A percentile compares a stretch with the other conserved stretches of the same genome.
Conservation (phyloP, 306 rosid genomes). For the Trifolium fragiferum region DNA sequence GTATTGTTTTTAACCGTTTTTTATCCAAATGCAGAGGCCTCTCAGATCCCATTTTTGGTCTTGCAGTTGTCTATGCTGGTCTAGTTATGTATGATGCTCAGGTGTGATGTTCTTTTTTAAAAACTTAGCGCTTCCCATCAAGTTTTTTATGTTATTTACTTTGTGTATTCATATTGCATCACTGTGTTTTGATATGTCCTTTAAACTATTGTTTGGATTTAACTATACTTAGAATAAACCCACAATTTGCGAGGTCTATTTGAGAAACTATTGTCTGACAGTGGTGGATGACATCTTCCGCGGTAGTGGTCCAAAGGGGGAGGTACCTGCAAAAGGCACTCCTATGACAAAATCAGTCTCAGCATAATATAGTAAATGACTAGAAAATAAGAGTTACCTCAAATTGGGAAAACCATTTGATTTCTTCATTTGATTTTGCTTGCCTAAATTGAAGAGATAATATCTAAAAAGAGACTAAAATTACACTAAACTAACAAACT, state of each 20-base stretch:
- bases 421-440: no score
- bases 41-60: slow-evolving; percentile 86
- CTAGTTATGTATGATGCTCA: slow-evolving; percentile 96
- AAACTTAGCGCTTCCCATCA: slow-evolving; percentile 36
- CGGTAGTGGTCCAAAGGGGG: no score
- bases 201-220: background rate
- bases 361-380: no score
- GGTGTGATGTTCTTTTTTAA: slow-evolving; percentile 55
- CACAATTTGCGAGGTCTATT: background rate
- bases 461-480: no score
- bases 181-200: slow-evolving; percentile 4
- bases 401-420: no score
- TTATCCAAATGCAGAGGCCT: slow-evolving; percentile 72
- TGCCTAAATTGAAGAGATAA: no score
- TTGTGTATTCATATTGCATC: background rate
- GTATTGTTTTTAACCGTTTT: slow-evolving; percentile 35
- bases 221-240: slow-evolving; percentile 1
- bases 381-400: no score
- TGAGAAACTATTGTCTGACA: background rate
- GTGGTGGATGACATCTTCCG: no score
- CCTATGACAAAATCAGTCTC: no score
- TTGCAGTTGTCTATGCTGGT: slow-evolving; percentile 84
- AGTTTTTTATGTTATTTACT: background rate
- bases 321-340: no score
- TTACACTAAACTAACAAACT: no score